A percentile compares a stretch with the other conserved stretches of the same genome.
phyloP scores from a whole-genome alignment of 768 basidiomycete genomes.

The Porphyrellus cyaneotinctus region DNA sequence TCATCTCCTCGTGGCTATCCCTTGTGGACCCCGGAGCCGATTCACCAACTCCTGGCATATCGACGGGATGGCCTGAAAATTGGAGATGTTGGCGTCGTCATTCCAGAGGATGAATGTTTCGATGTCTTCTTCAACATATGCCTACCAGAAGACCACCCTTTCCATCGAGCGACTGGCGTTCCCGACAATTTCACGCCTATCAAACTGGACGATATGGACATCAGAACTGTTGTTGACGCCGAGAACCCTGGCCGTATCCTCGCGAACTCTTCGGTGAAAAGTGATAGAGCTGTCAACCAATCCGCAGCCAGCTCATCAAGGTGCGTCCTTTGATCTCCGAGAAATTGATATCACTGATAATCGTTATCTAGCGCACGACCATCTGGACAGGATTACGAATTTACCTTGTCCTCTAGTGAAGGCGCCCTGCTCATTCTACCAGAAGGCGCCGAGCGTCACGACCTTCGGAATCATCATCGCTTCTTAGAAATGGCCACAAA shows the following conservation, averaged over 20 bases:
- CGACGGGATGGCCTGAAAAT: constrained; percentile 27
- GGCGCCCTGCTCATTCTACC: constrained; percentile 34
- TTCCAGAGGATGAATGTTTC: constrained; percentile 30
- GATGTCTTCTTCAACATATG: constrained; percentile 37
- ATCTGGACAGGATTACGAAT: not conserved
- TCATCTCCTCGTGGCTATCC: constrained; percentile 27
- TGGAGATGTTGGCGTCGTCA: constrained; percentile 36
- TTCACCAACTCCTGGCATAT: constrained; percentile 17
- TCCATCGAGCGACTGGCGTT: not conserved
- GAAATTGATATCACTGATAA: not conserved
- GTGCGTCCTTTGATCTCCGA: not conserved
- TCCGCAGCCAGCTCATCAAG: not conserved
- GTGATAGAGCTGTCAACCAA: not conserved
- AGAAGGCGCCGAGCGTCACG: constrained; percentile 22
- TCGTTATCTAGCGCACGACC: not conserved
- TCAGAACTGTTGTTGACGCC: not conserved
- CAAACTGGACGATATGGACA: constrained; percentile 1
- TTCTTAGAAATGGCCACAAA: constrained; percentile 18
- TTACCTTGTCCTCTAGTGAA: constrained; percentile 14
- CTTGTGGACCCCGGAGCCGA: constrained; percentile 32
- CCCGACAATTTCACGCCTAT: constrained; percentile 4
- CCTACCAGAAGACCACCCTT: constrained; percentile 29
- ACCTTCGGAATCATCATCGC: constrained; percentile 18
- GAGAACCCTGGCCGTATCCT: constrained; percentile 8
- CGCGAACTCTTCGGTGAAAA: constrained; percentile 4